phyloP scores from a whole-genome alignment of 164 flowering plant genomes.

The Taxillus chinensis region DNA sequence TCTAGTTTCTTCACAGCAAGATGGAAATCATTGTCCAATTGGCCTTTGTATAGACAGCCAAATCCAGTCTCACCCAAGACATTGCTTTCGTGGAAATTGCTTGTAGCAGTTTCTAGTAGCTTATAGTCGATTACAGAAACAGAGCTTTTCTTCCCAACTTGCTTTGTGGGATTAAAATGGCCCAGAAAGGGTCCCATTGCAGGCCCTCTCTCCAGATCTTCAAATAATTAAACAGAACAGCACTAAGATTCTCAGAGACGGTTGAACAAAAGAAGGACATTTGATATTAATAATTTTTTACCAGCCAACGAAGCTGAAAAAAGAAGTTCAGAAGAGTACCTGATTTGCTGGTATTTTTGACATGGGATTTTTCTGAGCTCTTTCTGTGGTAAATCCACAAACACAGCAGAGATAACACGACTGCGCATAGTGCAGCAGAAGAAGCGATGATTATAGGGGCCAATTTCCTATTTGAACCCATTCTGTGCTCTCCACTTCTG shows the following conservation, averaged over 20 bases:
- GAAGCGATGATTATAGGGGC: conserved; percentile 20
- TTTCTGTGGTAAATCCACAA: conserved; percentile 24
- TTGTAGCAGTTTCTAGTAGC: conserved; percentile 54
- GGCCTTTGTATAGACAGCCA: conserved; percentile 73
- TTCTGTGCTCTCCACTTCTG: conserved; percentile 9
- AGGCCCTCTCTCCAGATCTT: conserved; percentile 40
- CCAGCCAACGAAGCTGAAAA: background rate
- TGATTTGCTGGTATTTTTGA: conserved; percentile 16
- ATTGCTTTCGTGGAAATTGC: conserved; percentile 43
- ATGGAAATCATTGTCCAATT: conserved; percentile 32
- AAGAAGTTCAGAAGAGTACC: conserved; percentile 17
- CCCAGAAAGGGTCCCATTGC: conserved; percentile 31
- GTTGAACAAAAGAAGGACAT: background rate
- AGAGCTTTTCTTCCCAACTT: conserved; percentile 40
- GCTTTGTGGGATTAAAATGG: conserved; percentile 35
- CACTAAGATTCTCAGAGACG: conserved; percentile 4
- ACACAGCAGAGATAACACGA: conserved; percentile 14
- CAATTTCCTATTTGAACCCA: conserved; percentile 16
- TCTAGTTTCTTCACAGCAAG: conserved; percentile 76
- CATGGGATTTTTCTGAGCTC: conserved; percentile 12
- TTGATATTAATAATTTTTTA: background rate
- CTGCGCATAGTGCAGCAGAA: conserved; percentile 18
- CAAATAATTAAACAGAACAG: conserved; percentile 11
- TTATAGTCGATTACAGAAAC: conserved; percentile 49
- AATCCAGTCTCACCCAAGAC: conserved; percentile 73